phyloP scores from a whole-genome alignment of 176 grass and related monocot genomes.

The Triticum turgidum region DNA sequence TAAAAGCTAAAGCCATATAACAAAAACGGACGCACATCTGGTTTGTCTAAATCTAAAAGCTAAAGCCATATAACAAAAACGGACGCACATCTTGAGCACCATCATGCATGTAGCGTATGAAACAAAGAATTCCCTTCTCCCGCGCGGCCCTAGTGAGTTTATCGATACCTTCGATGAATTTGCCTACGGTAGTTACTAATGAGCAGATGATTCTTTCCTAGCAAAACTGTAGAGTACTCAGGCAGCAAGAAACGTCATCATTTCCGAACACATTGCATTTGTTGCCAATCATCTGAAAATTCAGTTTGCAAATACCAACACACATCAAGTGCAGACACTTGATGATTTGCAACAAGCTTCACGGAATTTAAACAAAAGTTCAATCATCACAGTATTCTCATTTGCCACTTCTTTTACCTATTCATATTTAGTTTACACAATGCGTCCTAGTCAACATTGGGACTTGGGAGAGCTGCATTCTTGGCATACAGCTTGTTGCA shows the following conservation, averaged over 20 bases:
- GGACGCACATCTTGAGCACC: too few species aligned
- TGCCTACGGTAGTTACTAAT: not conserved
- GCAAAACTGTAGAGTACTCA: not conserved
- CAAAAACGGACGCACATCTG: too few species aligned
- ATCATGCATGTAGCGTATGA: too few species aligned
- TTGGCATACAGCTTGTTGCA: not conserved
- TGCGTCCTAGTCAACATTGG: not conserved
- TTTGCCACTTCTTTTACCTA: not conserved
- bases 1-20: too few species aligned
- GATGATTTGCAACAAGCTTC: not conserved
- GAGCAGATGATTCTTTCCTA: not conserved
- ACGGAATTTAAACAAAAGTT: not conserved
- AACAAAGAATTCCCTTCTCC: too few species aligned
- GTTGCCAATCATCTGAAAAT: too few species aligned
- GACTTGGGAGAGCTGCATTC: not conserved
- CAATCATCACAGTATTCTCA: not conserved
- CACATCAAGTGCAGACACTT: not conserved
- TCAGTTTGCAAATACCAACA: not conserved
- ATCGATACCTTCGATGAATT: too few species aligned
- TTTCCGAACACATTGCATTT: not conserved
- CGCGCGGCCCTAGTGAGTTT: too few species aligned
- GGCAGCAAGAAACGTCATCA: not conserved
- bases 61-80: too few species aligned
- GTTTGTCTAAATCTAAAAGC: too few species aligned
- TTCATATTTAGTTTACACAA: not conserved